Conservation (phyloP, 176 grass and related monocot species). For the Oropetium thomaeum region DNA sequence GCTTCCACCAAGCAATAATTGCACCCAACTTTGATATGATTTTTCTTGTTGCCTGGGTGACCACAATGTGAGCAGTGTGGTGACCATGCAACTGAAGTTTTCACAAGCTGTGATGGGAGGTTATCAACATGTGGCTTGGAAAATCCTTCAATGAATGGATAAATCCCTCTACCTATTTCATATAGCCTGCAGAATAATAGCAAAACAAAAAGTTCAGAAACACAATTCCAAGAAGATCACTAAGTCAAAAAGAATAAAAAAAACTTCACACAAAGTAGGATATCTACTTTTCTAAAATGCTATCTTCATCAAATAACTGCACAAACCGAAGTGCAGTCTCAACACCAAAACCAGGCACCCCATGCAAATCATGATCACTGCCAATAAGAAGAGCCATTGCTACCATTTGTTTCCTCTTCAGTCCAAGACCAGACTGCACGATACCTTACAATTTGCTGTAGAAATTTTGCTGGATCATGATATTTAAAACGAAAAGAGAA, state of each 20-base stretch:
- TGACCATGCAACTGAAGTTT: slow-evolving; percentile 38
- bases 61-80: slow-evolving; percentile 79
- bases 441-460: slow-evolving; percentile 89
- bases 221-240: slow-evolving; percentile 1
- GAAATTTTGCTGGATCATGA: slow-evolving; percentile 1
- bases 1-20: slow-evolving; percentile 65
- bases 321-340: slow-evolving; percentile 82
- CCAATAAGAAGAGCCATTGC: slow-evolving; percentile 86
- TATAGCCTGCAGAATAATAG: slow-evolving; percentile 51
- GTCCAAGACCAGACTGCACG: slow-evolving; percentile 69
- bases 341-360: slow-evolving; percentile 75
- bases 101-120: slow-evolving; percentile 38
- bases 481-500: background rate
- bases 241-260: slow-evolving; percentile 3
- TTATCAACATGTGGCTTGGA: slow-evolving; percentile 38
- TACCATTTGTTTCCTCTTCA: slow-evolving; percentile 96
- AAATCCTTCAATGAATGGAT: slow-evolving; percentile 45
- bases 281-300: slow-evolving; percentile 71
- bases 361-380: slow-evolving; percentile 77
- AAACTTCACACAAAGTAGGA: background rate
- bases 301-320: slow-evolving; percentile 62
- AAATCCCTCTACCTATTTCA: slow-evolving; percentile 68
- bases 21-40: slow-evolving; percentile 68
- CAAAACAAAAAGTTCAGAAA: background rate
- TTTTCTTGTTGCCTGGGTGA: slow-evolving; percentile 86